Conservation (phyloP, 805 yeast genomes). For the Starmerella apis region DNA sequence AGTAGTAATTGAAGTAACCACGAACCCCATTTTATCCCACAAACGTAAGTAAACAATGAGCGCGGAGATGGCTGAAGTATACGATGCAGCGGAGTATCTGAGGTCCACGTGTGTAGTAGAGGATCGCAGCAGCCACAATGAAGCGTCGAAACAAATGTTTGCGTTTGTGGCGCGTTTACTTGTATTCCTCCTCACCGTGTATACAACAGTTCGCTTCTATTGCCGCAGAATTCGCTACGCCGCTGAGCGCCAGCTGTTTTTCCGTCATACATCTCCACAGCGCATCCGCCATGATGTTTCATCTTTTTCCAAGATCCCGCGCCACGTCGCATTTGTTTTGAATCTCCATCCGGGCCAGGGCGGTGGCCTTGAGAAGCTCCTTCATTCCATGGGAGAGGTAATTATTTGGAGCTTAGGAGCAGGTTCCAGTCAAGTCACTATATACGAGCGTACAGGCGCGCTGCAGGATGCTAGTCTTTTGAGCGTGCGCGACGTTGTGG, state of each 20-base stretch:
- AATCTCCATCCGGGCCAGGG: conserved; percentile 53
- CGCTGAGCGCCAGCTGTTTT: conserved; percentile 19
- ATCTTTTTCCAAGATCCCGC: conserved; percentile 55
- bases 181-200: neutral
- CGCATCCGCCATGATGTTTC: conserved; percentile 69
- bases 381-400: conserved; percentile 40
- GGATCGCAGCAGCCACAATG: neutral
- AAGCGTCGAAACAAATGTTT: neutral
- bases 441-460: conserved; percentile 72
- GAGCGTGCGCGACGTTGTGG: conserved; percentile 45
- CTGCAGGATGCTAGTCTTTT: conserved; percentile 36
- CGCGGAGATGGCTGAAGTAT: neutral
- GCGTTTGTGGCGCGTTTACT: conserved; percentile 1
- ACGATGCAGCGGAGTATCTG: conserved; percentile 4
- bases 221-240: conserved; percentile 18
- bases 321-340: conserved; percentile 63
- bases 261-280: conserved; percentile 51
- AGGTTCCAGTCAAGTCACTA: conserved; percentile 60
- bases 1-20: neutral
- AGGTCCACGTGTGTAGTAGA: neutral
- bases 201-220: neutral
- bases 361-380: conserved; percentile 75
- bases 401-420: conserved; percentile 83
- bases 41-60: neutral
- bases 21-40: neutral